A percentile compares a stretch with the other conserved stretches of the same genome.
Evolutionary conservation across 768 basidiomycete genomes (phyloP).

Genomic region (button mushroom (Agaricus bisporus)): DNA sequence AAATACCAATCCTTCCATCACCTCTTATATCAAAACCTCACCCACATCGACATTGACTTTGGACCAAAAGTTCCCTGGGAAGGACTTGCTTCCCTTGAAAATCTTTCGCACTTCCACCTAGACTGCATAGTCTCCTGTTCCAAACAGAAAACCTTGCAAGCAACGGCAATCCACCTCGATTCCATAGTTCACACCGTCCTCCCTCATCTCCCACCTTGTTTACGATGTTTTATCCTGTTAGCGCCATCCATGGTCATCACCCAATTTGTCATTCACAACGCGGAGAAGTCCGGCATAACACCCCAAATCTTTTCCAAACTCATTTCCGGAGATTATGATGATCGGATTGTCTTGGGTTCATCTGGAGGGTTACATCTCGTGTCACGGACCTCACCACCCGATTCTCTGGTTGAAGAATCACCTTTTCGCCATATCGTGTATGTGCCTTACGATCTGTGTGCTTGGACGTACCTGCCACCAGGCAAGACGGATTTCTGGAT

Average conservation of each 20-base stretch:
- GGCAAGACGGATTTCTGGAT: constrained; percentile 3
- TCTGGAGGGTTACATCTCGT: background rate
- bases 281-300: background rate
- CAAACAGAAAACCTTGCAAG: background rate
- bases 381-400: background rate
- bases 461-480: constrained; percentile 6
- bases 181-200: background rate
- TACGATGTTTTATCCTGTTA: constrained; percentile 5
- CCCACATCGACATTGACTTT: constrained; percentile 5
- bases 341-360: constrained; percentile 5
- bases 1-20: background rate
- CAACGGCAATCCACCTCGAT: background rate
- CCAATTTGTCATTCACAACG: background rate
- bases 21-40: constrained; percentile 4
- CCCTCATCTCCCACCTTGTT: background rate
- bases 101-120: constrained; percentile 1
- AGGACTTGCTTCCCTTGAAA: background rate
- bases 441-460: constrained; percentile 1
- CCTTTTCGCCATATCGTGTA: constrained; percentile 1
- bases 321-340: background rate
- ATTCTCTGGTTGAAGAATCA: background rate
- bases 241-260: background rate
- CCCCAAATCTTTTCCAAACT: background rate
- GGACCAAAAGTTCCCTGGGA: background rate
- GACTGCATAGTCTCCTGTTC: background rate